Percentiles rank a stretch among this genome's conserved stretches.
Evolutionary conservation across 768 basidiomycete species (phyloP).

Genomic region (Mycena vulgaris): DNA sequence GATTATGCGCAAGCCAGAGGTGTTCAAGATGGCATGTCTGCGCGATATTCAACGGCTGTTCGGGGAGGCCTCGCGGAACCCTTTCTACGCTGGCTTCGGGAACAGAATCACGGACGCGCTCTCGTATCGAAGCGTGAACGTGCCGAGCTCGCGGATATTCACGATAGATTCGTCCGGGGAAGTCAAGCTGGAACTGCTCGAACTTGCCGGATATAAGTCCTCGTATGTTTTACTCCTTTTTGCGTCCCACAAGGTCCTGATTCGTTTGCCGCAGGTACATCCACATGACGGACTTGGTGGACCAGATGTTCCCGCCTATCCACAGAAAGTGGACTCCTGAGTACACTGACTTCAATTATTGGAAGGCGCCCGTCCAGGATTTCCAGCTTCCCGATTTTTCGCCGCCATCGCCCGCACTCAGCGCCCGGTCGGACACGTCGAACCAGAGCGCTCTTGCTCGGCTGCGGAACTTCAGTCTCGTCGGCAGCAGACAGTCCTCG

Average conservation of each 20-base stretch:
- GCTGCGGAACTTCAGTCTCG: conserved; percentile 84
- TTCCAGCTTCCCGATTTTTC: conserved; percentile 84
- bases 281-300: conserved; percentile 99
- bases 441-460: conserved; percentile 81
- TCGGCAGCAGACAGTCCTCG: conserved; percentile 60
- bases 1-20: conserved; percentile 98
- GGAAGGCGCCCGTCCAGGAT: conserved; percentile 87
- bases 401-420: conserved; percentile 94
- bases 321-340: conserved; percentile 90
- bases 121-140: conserved; percentile 96
- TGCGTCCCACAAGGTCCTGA: not conserved
- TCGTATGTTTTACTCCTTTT: conserved; percentile 68
- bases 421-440: conserved; percentile 92
- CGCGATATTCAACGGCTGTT: conserved; percentile 95
- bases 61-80: conserved; percentile 76
- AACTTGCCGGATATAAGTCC: conserved; percentile 96
- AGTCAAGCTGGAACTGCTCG: conserved; percentile 97
- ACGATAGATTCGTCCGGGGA: conserved; percentile 96
- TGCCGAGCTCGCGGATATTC: conserved; percentile 95
- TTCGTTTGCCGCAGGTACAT: conserved; percentile 78
- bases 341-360: conserved; percentile 98
- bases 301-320: conserved; percentile 99
- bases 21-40: conserved; percentile 99
- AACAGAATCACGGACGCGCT: conserved; percentile 98
- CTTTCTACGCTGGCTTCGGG: conserved; percentile 98